These are phyloP conservation scores for Luffa aegyptiaca DNA, from an alignment of 306 rosid species.

Conservation along the genomic window DNA sequence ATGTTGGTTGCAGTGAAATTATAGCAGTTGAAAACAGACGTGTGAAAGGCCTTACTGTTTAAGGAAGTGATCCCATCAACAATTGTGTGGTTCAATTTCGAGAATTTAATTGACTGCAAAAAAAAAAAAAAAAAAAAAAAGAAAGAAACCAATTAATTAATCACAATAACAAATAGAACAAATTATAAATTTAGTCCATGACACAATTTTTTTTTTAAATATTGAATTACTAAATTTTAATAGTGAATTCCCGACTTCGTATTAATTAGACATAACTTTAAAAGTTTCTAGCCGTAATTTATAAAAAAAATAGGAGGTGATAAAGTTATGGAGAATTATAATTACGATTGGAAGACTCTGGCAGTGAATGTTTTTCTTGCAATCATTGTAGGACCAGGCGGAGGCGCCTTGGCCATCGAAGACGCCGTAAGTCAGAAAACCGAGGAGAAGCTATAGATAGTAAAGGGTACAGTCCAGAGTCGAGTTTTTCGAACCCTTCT, in stretches of 20 bases:
- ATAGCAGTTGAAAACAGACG: slow-evolving; percentile 10
- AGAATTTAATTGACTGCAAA: slow-evolving; percentile 40
- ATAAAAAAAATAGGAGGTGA: background rate
- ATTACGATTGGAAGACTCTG: slow-evolving; percentile 37
- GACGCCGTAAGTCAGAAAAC: slow-evolving; percentile 42
- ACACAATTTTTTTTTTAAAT: no score
- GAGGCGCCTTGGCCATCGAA: slow-evolving; percentile 57
- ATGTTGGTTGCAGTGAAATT: slow-evolving; percentile 24
- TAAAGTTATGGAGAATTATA: background rate
- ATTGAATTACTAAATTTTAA: no score
- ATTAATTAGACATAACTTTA: no score
- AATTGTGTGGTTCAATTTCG: slow-evolving; percentile 16
- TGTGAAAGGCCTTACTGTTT: slow-evolving; percentile 49
- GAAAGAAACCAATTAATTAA: background rate
- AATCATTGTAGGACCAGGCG: slow-evolving; percentile 31
- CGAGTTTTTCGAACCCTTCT: no score
- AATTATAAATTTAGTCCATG: no score
- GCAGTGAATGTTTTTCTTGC: slow-evolving; percentile 11
- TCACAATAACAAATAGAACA: no score
- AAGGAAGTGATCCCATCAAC: slow-evolving; percentile 38
- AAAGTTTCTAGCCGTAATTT: no score
- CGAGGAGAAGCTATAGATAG: no score
- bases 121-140: no score
- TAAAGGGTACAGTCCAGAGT: no score
- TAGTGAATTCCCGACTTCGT: no score